Base-by-base conservation (phyloP, 495 filamentous ascomycete species). In the Talaromyces trachyspermus region DNA sequence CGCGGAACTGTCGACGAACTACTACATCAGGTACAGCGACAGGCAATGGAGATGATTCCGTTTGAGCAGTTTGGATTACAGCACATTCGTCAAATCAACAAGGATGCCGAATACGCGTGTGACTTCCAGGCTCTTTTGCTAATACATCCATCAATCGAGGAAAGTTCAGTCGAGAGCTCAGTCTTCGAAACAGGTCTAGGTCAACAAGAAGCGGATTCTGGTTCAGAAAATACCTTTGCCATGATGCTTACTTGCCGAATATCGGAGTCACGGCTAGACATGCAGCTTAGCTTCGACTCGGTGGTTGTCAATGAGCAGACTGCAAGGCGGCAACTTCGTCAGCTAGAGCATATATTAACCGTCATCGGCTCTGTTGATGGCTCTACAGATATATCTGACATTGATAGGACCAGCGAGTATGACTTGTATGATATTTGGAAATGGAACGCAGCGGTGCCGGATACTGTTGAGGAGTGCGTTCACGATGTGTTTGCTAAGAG, bases 51-150 rank as follows among this genome's bases (percentile, higher is more conserved):
- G n/a, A 64, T 75, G 54, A 64, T 68, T n/a, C 44, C 61, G 2
- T 69, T 64, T 44, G 65, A 77, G 42, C 73, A 76, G 22, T 43
- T 57, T 9, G 74, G 74, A 7, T 50, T 79, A 5, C 70, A 73
- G 53, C 65, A 80, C 43, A 85, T 86, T 42, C 59, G 70, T 27
- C 57, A 58, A 3, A 52, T 83, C 19, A 75, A 68, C 36, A 29
- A 63, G 0, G 79, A 81, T 40, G 68, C 77, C 1, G 57, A 64
- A 33, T 57, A 66, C 29, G 79, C 78, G 2, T 79, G 75, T 44
- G 71, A 78, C 26, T 70, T 83, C 50, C 68, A 75, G 42, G 77
- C 63, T 43, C 52, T 79, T n/a, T 55, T 80, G n/a, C n/a, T n/a
- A 4, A 63, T 75, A 8, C 29, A 27, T 14, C 22, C 29, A 2